A percentile compares a stretch with the other conserved stretches of the same genome.
Evolutionary conservation across 116 monocot genomes (phyloP).

Genomic region (Thalassia testudinum): DNA sequence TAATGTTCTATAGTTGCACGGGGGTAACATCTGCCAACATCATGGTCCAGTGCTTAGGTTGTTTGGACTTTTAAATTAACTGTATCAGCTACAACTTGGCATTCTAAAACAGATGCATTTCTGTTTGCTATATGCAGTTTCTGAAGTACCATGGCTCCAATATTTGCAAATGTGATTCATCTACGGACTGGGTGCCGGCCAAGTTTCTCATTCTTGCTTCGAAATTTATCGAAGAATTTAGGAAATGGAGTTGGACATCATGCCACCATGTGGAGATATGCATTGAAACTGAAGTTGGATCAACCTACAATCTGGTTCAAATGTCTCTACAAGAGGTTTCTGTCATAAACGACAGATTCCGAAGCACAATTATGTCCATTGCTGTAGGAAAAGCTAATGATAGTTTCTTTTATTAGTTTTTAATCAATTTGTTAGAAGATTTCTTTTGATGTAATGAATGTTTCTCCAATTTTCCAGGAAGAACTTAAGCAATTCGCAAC

Average conservation of each 20-base stretch:
- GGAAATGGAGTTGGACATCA: conserved; percentile 24
- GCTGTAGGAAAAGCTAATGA: conserved; percentile 18
- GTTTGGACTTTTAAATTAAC: no score
- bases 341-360: conserved; percentile 11
- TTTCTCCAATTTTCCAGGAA: conserved; percentile 23
- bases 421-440: no score
- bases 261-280: conserved; percentile 2
- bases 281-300: conserved; percentile 2
- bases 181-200: conserved; percentile 19
- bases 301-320: conserved; percentile 7
- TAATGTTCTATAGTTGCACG: no score
- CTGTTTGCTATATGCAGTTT: conserved; percentile 26
- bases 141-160: conserved; percentile 17
- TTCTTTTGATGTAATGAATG: no score
- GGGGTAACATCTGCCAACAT: no score
- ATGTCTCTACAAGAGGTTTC: conserved; percentile 12
- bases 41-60: no score
- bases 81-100: no score
- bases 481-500: conserved; percentile 37
- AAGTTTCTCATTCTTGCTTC: conserved; percentile 65
- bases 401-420: no score
- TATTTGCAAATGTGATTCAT: conserved; percentile 14
- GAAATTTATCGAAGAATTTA: conserved; percentile 48
- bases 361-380: conserved; percentile 13
- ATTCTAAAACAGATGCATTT: no score